Evolutionary conservation across 2,329 filamentous ascomycete genomes (phyloP).

Genomic region (Phoma sp.): DNA sequence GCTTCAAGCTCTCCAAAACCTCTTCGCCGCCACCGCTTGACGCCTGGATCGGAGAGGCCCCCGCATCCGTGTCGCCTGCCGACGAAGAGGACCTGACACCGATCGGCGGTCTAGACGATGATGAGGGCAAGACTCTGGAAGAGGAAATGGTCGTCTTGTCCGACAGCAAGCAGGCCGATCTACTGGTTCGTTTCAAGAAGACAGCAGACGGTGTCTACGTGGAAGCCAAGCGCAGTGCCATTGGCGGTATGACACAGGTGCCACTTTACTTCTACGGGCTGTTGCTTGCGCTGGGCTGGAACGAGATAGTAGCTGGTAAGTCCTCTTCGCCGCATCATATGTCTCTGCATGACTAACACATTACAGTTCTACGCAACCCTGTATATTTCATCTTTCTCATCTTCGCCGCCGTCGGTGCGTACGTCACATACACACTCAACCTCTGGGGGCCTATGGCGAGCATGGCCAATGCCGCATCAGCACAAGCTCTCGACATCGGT

Average conservation of each 20-base stretch:
- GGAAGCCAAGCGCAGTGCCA: conserved; percentile 94
- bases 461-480: conserved; percentile 87
- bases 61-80: conserved; percentile 73
- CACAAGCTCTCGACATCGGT: conserved; percentile 87
- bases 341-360: conserved; percentile 15
- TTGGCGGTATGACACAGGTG: conserved; percentile 92
- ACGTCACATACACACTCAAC: conserved; percentile 91
- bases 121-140: conserved; percentile 90
- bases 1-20: conserved; percentile 79
- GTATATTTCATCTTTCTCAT: conserved; percentile 90
- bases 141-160: conserved; percentile 96
- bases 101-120: conserved; percentile 93
- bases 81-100: conserved; percentile 90
- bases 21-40: conserved; percentile 81
- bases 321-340: conserved; percentile 15
- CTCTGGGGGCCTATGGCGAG: conserved; percentile 95
- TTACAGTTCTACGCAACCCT: conserved; percentile 88
- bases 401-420: conserved; percentile 75
- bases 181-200: conserved; percentile 96
- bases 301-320: conserved; percentile 93
- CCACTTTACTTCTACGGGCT: conserved; percentile 94
- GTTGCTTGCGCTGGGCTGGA: conserved; percentile 93
- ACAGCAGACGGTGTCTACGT: conserved; percentile 97
- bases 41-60: conserved; percentile 80
- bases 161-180: conserved; percentile 87